A percentile compares a stretch with the other conserved stretches of the same genome.
Conservation (phyloP, 352 stramenopile species). For the Globisporangium nodosum region DNA sequence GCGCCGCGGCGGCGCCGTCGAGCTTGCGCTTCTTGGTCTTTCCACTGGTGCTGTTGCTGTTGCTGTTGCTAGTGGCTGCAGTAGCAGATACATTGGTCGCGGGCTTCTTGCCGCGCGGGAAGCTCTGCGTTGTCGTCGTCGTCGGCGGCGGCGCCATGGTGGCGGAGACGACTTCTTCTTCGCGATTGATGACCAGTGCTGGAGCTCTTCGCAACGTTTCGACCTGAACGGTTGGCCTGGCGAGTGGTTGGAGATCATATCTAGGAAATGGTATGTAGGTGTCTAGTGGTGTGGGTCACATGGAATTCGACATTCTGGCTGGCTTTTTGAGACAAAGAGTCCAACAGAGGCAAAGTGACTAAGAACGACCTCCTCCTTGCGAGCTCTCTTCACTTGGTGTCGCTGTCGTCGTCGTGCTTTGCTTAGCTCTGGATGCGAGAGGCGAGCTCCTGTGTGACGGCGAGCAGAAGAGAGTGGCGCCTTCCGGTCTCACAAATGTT, state of each 20-base stretch:
- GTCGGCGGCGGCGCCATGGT: constrained; percentile 15
- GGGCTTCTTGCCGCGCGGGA: constrained; percentile 67
- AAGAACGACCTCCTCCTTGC: no score
- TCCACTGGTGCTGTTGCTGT: constrained; percentile 3
- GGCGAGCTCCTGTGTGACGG: no score
- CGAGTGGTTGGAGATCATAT: neutral
- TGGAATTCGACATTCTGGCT: no score
- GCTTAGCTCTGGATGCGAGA: no score
- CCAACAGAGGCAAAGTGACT: no score
- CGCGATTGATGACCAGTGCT: neutral
- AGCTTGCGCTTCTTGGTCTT: constrained; percentile 52
- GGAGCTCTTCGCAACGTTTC: neutral
- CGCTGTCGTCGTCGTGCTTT: no score
- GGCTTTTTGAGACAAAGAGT: no score
- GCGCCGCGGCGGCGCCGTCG: constrained; percentile 14
- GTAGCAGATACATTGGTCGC: neutral
- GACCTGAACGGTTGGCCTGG: no score
- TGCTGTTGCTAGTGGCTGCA: constrained; percentile 3
- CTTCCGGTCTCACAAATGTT: no score
- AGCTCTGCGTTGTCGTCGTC: constrained; percentile 41
- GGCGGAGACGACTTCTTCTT: neutral
- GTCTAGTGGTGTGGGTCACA: neutral
- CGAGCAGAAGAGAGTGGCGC: no score
- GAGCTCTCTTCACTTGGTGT: no score
- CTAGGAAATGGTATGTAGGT: neutral